Base-by-base conservation (phyloP, 495 filamentous ascomycete species). In the Penicillium coffeae region DNA sequence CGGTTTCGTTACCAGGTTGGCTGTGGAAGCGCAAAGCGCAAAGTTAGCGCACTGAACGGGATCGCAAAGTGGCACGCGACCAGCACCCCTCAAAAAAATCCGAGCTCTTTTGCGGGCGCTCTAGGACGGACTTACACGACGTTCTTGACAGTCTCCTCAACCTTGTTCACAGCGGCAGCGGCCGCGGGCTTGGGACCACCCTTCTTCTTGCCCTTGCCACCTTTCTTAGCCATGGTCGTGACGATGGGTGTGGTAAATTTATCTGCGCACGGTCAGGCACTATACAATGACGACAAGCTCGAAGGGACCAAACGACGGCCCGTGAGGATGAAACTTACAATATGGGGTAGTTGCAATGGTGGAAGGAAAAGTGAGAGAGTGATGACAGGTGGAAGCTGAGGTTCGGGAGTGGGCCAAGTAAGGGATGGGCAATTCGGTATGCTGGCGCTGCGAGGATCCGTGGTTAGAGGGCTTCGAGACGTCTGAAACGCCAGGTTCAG, bases 171-270 rank as follows among this genome's bases (percentile, higher is more conserved):
- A 20, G 64, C 59, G 35, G 56, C 64, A 6, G 59, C 61, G 30
- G 51, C 62, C 15, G 55, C 57, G 45, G 60, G 57, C 57, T 64
- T 65, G 39, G 46, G 50, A 56, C 70, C 71, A 47, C 54, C 56
- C 58, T 69, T 70, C 44, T 61, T 64, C 52, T 62, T 61, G 38
- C 58, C 62, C 62, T 74, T 74, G 59, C 71, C 71, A 56, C 71
- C 68, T 52, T 72, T 74, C 65, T 72, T 74, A 33, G 66, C 30
- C 71, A 74, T 74, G 49, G 27, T 62, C 34, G 51, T 54, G 21
- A 44, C 25, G 33, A 51, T 52, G 52, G 38, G 56, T 56, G 40
- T 21, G 46, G 45, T 41, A 16, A 15, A 13, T 18, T 47, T 35
- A 21, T 47, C 48, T 52, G 58, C 38, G 21, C 45, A 33, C 3